Evolutionary conservation across 2,329 filamentous ascomycete species (phyloP).

Genomic region (Aspergillus sp.): DNA sequence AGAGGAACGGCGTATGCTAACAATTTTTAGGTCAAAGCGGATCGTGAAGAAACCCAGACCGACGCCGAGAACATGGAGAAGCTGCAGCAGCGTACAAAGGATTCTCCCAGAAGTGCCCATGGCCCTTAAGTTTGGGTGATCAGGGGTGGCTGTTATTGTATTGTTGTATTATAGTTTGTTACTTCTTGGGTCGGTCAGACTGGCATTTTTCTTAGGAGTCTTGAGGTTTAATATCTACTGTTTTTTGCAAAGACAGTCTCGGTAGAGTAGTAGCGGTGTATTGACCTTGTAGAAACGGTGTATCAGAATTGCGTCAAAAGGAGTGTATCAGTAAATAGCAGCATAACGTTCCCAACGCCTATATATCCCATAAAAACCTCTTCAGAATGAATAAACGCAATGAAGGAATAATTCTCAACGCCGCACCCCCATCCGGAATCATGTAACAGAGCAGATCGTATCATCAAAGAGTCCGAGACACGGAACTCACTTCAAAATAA

Average conservation of each 20-base stretch:
- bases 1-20: constrained; percentile 1
- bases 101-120: constrained; percentile 16
- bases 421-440: not conserved
- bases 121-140: not conserved
- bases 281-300: no score
- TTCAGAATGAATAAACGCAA: not conserved
- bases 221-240: not conserved
- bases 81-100: constrained; percentile 56
- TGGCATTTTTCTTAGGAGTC: not conserved
- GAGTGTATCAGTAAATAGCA: not conserved
- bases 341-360: not conserved
- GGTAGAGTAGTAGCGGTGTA: no score
- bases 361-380: not conserved
- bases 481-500: constrained; percentile 61
- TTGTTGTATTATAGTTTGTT: not conserved
- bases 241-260: not conserved
- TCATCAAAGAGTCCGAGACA: constrained; percentile 2
- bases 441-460: not conserved
- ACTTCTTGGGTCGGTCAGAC: not conserved
- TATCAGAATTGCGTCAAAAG: no score
- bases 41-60: constrained; percentile 42
- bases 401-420: not conserved
- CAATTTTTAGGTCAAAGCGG: constrained; percentile 51
- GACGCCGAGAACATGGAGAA: constrained; percentile 40
- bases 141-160: not conserved